Base-by-base conservation (phyloP, 176 grass and related monocot genomes). In the Tuctoria greenei region DNA sequence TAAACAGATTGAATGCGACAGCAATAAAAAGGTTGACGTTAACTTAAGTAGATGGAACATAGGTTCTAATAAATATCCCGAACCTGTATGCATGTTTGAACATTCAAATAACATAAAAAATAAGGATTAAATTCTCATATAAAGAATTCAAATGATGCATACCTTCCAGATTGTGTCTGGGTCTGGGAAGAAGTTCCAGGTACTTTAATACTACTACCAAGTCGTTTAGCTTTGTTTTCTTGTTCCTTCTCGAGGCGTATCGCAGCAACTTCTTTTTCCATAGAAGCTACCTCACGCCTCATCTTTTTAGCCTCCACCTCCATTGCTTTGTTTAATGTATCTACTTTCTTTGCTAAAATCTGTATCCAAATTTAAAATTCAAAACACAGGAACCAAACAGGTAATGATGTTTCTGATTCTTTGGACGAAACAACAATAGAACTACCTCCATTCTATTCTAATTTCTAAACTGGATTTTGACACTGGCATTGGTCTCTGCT, bases 291-390 rank as follows among this genome's bases (percentile, higher is more conserved):
- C 73, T 97, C 94, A 66, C 91, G 77, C 85, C 90, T 93, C 93
- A 93, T 97, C 79, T 89, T 91, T 86, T 97, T 97, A 61, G 90
- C 93, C 67, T 97, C 94, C 81, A 93, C 94, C 50, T 91, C 94
- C 91, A 93, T 97, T 73, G 94, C 88, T 86, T 97, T 97, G 35
- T 89, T 87, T 78, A 97, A 76, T 8, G 81, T 97, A 69, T 93
- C 94, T 69, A 93, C 94, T 79, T 97, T 97, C 86, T 87, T 93
- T 69, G 88, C 88, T 61, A 97, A 44, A 83, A 97, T 97, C 94
- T 97, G 79, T 58, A 67, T 39, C 41, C 50, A 72, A 31, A 31
- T 64, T 39, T 36, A 72, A 31, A 31, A 67, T 39, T 36, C 50
- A 72, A 77, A 38, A 42, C 14, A 21, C 26, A 34, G 20, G 67